Evolutionary conservation across 306 rosid genomes (phyloP), one percentile per base, ranked within the genome.

Genomic region (Echinosophora koreensis): DNA sequence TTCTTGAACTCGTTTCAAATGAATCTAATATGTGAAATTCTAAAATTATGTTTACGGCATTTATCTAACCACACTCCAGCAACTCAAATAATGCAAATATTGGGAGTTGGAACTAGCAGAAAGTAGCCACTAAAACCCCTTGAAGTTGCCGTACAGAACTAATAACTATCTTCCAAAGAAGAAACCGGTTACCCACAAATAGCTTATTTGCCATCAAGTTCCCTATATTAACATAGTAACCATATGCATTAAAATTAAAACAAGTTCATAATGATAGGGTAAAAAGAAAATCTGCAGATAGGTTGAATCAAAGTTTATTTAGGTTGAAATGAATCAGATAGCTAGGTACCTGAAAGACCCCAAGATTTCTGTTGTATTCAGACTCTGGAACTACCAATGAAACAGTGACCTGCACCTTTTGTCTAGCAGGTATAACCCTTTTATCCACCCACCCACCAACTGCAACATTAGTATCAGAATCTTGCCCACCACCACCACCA

Each of bases 321-420:
- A 47, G 6, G 66, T 59, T 64, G 42, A 57, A 75, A 51, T 49
- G 30, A 84, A 69, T 32, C 18, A 71, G 44, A 71, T 28, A 22
- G 22, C 22, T 22, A 70, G 55, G 44, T 89, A 92, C 99, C 99
- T 90, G 99, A 82, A 95, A 95, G 3, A 91, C 59, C 71, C 99
- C 99, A 11, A 95, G 99, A 77, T 95, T 87, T 84, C 88, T 84
- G 80, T 95, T 95, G 81, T 90, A 92, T 72, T 80, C 92, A 0
- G 99, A 95, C 86, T 95, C 97, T 0, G 99, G 99, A 87, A 95
- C 80, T 10, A 78, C 51, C 64, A 92, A 67, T 44, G 89, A 84
- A 81, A 95, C 89, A 81, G 68, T 63, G 60, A 66, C 89, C 61
- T 78, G 86, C 84, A 89, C 85, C 35, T 86, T 89, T 22, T 91